Evolutionary conservation across 768 basidiomycete species (phyloP), one percentile per base, ranked within the genome.

Genomic region (Tulasnella sp.): DNA sequence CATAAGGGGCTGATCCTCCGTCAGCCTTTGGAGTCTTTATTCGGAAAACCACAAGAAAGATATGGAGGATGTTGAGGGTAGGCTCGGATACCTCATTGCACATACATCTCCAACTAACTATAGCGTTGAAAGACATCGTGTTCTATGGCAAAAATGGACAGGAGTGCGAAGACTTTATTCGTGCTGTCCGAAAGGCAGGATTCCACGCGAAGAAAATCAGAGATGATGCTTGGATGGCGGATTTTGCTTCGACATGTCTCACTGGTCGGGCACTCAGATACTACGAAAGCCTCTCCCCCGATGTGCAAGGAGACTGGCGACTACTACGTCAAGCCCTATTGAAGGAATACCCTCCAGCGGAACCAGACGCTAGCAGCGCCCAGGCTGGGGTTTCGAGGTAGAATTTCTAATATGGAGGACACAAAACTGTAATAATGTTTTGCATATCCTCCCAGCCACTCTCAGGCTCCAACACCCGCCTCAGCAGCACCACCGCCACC

Each of bases 301-400:
- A 70, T 2, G 68, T 70, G 15, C 68, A 70, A 70, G 40, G 37
- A 70, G 68, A 70, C 36, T 70, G 68, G 68, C 36, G 40, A 70
- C 68, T 37, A 11, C 68, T 70, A 12, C 58, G 58, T 15, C 58
- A 64, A 31, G 58, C 58, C 3, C 31, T 64, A 31, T 15, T 64
- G 31, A 64, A 64, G 25, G 25, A 64, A 64, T 64, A 64, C 58
- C 58, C 58, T 31, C 3, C 11, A 12, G 29, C 29, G 58, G 58
- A 64, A 29, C 6, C n/a, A 15, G 58, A 64, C n/a, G 12, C 19
- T 64, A 31, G 19, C 45, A 22, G 17, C 17, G 45, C 19, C 45
- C 45, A 49, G 19, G 19, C 45, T 3, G 9, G 45, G 5, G 45
- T 3, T 22, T 49, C 45, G 2, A 22, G 45, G 45, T 49, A 49